Evolutionary conservation across 2,329 filamentous ascomycete species (phyloP).

Genomic region (Penicillium sp.): DNA sequence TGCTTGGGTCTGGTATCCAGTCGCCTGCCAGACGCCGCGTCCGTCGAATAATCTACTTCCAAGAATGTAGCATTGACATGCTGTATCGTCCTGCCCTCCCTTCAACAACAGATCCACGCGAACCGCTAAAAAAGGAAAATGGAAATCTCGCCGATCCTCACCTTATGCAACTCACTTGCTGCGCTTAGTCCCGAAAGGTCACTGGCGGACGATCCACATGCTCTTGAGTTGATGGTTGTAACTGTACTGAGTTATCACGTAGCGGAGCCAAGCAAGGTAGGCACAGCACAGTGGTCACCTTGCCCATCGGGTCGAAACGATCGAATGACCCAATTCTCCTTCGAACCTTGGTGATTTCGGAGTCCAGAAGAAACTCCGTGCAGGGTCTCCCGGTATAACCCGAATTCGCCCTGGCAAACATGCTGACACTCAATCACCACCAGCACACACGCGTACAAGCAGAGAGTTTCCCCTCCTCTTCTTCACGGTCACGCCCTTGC

Average conservation of each 20-base stretch:
- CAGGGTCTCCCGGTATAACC: neutral
- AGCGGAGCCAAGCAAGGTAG: neutral
- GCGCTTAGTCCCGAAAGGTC: neutral
- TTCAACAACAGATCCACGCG: neutral
- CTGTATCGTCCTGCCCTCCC: neutral
- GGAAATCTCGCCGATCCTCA: conserved; percentile 21
- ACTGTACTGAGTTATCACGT: neutral
- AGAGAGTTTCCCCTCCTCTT: neutral
- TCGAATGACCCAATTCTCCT: neutral
- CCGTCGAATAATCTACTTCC: neutral
- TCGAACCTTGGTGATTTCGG: neutral
- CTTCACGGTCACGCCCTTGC: neutral
- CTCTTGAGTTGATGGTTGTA: neutral
- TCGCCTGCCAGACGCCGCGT: neutral
- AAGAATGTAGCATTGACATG: neutral
- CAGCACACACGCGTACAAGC: neutral
- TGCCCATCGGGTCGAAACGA: neutral
- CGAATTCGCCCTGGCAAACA: neutral
- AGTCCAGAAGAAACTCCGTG: conserved; percentile 2
- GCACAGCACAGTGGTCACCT: neutral
- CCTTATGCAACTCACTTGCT: conserved; percentile 24
- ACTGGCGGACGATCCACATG: neutral
- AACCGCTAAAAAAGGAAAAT: conserved; percentile 11
- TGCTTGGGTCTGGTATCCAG: neutral
- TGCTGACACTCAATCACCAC: neutral